Percentiles rank a stretch among this genome's conserved stretches.
phyloP scores from a whole-genome alignment of 164 flowering plant genomes.

The Litsea cubeba region DNA sequence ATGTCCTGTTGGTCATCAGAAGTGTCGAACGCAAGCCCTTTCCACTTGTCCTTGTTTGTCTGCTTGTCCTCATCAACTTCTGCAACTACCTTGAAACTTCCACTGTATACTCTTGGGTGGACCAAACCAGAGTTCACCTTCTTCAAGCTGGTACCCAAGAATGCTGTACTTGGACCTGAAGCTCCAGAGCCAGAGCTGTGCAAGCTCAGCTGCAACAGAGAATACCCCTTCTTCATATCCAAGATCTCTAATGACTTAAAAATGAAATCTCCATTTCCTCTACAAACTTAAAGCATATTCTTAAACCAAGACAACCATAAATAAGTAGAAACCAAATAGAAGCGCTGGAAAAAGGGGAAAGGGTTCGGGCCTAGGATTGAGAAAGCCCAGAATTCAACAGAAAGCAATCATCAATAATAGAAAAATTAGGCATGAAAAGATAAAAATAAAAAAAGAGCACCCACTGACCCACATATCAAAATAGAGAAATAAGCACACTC shows the following conservation, averaged over 20 bases:
- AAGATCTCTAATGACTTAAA: background rate
- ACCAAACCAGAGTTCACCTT: slow-evolving; percentile 30
- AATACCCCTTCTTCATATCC: slow-evolving; percentile 8
- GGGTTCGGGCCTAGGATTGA: background rate
- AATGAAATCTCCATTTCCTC: background rate
- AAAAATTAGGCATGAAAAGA: background rate
- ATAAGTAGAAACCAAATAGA: no score
- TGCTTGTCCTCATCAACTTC: slow-evolving; percentile 37
- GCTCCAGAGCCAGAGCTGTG: slow-evolving; percentile 29
- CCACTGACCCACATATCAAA: background rate
- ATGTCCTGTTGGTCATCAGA: slow-evolving; percentile 70
- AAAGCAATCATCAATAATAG: background rate
- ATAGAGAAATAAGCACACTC: background rate
- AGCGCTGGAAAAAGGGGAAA: background rate
- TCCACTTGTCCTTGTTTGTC: slow-evolving; percentile 45
- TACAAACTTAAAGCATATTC: background rate
- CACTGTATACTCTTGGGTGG: slow-evolving; percentile 11
- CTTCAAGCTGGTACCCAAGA: slow-evolving; percentile 50
- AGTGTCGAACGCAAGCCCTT: slow-evolving; percentile 41
- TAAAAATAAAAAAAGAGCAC: background rate
- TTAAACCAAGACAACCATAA: background rate
- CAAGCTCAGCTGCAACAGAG: slow-evolving; percentile 40
- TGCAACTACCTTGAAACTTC: slow-evolving; percentile 29
- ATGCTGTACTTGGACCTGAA: slow-evolving; percentile 39
- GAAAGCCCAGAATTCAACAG: background rate